Evolutionary conservation across 75 land plant species (phyloP).

Genomic region (Cupressus sempervirens): DNA sequence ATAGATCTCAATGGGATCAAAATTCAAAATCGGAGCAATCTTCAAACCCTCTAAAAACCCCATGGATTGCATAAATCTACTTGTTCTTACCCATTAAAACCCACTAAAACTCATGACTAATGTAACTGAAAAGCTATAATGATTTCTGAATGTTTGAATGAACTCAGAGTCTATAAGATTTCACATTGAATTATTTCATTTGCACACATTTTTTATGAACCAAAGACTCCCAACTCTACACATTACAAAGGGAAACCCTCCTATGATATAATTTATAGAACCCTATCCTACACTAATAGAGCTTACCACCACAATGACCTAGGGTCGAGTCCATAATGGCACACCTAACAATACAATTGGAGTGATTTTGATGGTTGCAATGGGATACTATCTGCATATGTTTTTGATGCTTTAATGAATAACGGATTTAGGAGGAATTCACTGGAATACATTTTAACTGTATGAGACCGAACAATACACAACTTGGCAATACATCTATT

Average conservation of each 20-base stretch:
- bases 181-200: not conserved
- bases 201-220: not conserved
- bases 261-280: not conserved
- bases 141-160: not conserved
- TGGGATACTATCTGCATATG: not conserved
- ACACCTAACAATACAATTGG: not conserved
- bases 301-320: not conserved
- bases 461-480: no score
- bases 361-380: not conserved
- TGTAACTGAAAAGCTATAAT: not conserved
- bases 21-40: not conserved
- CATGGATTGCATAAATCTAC: no score
- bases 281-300: not conserved
- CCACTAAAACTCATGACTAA: no score
- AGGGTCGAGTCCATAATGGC: not conserved
- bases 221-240: not conserved
- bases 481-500: no score
- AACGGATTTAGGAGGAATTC: no score
- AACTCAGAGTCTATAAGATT: not conserved
- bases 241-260: not conserved
- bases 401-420: no score
- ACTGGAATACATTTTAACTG: no score
- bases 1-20: not conserved
- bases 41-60: not conserved
- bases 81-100: no score